A percentile compares a stretch with the other conserved stretches of the same genome.
These are phyloP conservation scores for Geotrichum ghanense DNA, from an alignment of 805 yeast species.

Conservation along the genomic window DNA sequence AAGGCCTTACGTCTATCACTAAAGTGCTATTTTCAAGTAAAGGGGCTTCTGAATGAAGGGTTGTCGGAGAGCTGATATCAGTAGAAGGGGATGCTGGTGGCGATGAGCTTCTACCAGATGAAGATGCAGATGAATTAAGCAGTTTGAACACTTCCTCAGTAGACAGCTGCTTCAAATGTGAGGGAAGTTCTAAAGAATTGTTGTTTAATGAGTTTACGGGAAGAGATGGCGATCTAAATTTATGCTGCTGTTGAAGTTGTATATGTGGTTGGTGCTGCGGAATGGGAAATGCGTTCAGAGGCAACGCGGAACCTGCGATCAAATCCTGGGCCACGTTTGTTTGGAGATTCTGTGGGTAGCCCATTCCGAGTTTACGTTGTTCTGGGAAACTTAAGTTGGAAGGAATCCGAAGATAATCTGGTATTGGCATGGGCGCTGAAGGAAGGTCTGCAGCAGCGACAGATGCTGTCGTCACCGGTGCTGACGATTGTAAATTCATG, in stretches of 20 bases:
- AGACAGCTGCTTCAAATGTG: slow-evolving; percentile 3
- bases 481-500: too few relatives aligned
- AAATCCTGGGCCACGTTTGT: not conserved
- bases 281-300: not conserved
- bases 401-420: not conserved
- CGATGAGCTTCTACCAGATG: not conserved
- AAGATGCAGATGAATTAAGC: not conserved
- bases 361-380: not conserved
- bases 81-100: not conserved
- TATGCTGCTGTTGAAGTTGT: not conserved
- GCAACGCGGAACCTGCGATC: not conserved
- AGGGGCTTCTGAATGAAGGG: not conserved
- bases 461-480: too few relatives aligned
- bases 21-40: slow-evolving; percentile 23
- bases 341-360: not conserved
- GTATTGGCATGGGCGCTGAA: not conserved
- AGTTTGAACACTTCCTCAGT: not conserved
- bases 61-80: not conserved
- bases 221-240: slow-evolving; percentile 11
- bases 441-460: too few relatives aligned
- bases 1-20: slow-evolving; percentile 73
- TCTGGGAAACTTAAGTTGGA: not conserved
- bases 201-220: slow-evolving; percentile 8
- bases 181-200: slow-evolving; percentile 5
- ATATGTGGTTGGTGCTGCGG: not conserved